phyloP scores from a whole-genome alignment of 306 rosid species.

The Cucumis hystrix region DNA sequence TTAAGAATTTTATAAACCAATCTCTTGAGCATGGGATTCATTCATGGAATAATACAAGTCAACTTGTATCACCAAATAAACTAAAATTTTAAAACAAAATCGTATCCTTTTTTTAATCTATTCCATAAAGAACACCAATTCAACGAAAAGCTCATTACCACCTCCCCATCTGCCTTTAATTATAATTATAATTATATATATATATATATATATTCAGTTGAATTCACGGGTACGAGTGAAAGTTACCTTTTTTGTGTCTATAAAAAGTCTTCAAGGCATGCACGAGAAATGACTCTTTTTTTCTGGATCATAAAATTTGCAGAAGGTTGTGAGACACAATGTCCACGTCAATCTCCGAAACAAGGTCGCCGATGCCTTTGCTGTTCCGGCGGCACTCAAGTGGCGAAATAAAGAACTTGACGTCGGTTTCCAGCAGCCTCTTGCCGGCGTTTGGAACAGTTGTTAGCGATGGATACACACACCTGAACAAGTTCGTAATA shows the following conservation, averaged over 20 bases:
- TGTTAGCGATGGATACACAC: slow-evolving; percentile 29
- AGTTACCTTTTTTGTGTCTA: neutral
- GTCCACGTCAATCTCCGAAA: slow-evolving; percentile 11
- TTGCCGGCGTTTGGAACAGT: slow-evolving; percentile 63
- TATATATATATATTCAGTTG: neutral
- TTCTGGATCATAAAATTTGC: neutral
- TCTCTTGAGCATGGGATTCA: neutral
- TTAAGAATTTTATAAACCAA: neutral
- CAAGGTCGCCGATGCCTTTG: slow-evolving; percentile 26
- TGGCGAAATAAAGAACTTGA: slow-evolving; percentile 36
- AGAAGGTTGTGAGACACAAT: neutral
- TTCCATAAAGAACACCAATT: neutral
- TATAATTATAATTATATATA: neutral
- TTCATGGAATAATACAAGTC: neutral
- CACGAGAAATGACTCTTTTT: neutral
- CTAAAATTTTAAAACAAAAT: neutral
- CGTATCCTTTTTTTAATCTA: neutral
- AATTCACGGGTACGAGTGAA: neutral
- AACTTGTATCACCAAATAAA: neutral
- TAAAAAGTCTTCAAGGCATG: slow-evolving; percentile 1
- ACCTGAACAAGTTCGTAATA: slow-evolving; percentile 35
- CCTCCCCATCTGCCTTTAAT: neutral
- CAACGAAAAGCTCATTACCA: slow-evolving; percentile 16
- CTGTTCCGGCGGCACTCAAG: slow-evolving; percentile 42
- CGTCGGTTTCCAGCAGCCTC: slow-evolving; percentile 58